A percentile compares a stretch with the other conserved stretches of the same genome.
phyloP scores from a whole-genome alignment of 148 eudicot genomes.

The Cornus suecica region DNA sequence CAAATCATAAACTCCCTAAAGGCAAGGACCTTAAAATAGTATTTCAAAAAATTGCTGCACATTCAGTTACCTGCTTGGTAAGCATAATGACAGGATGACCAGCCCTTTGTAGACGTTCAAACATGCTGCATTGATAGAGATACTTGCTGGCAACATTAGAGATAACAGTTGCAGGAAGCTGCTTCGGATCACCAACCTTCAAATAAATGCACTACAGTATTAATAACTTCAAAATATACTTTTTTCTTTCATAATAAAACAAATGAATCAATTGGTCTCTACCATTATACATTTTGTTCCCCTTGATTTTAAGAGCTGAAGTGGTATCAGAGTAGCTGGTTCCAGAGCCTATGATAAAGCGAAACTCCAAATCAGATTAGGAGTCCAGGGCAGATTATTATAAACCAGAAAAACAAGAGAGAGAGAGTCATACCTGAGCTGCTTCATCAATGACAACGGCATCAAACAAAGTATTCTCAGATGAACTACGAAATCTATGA shows the following conservation, averaged over 20 bases:
- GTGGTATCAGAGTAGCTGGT: conserved; percentile 93
- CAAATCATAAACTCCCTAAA: no score
- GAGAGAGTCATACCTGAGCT: conserved; percentile 66
- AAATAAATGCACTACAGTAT: conserved; percentile 18
- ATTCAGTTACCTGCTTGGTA: conserved; percentile 70
- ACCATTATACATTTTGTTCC: conserved; percentile 94
- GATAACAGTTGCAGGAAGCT: conserved; percentile 99
- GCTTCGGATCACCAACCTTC: conserved; percentile 99
- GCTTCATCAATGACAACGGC: conserved; percentile 99
- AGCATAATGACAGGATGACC: conserved; percentile 94
- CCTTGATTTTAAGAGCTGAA: conserved; percentile 85
- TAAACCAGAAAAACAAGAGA: background rate
- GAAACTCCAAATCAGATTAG: conserved; percentile 2
- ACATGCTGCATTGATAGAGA: conserved; percentile 96
- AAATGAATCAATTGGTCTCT: conserved; percentile 15
- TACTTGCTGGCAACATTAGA: conserved; percentile 94
- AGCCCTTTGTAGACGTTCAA: conserved; percentile 95
- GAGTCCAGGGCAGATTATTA: background rate
- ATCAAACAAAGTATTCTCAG: conserved; percentile 78
- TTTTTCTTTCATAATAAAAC: background rate
- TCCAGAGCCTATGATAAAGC: conserved; percentile 71
- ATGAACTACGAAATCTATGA: conserved; percentile 49
- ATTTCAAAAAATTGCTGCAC: conserved; percentile 8
- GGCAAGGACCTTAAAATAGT: conserved; percentile 7
- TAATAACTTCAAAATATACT: background rate